Evolutionary conservation across 768 basidiomycete genomes (phyloP), one percentile per base, ranked within the genome.

Genomic region (Russula lepida): DNA sequence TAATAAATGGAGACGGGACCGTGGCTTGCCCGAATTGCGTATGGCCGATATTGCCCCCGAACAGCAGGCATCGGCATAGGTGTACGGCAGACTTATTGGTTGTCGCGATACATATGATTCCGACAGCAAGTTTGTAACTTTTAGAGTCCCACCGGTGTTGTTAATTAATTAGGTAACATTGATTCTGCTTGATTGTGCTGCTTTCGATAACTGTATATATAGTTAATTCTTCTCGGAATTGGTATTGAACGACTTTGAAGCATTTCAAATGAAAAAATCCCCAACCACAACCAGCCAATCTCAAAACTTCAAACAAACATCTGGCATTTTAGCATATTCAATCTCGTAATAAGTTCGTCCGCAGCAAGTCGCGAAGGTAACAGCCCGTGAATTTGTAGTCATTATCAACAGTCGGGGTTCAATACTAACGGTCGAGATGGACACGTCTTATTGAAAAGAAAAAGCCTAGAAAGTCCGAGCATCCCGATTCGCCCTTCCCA

Each of bases 1-100:
- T 46, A 97, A 98, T 72, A 82, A 84, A n/a, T 97, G 95, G 95
- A 80, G 94, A 63, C 77, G 82, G 61, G 88, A 91, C 66, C 79
- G 92, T 61, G 92, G 90, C 13, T 89, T 93, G 67, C 72, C 78
- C 1, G 89, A 92, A 67, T 69, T 93, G 23, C 76, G 75, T n/a
- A 64, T 83, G 58, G 71, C 77, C 2, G 85, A 86, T 50, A 80
- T 84, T 47, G 78, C 65, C 27, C 65, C 65, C 11, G 58, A 60
- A 7, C 63, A 66, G 37, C 63, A 59, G 47, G 5, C 54, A 7
- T 23, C 64, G 28, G 28, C 62, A 41, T 63, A 63, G 57, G 47
- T 23, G 12, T 17, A 28, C 4, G 6, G n/a, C 23, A 7, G 19
- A 19, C 23, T 23, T 11, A 57, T 35, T 2, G 15, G 32, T 41